A percentile compares a stretch with the other conserved stretches of the same genome.
Evolutionary conservation across 768 basidiomycete genomes (phyloP).

Genomic region (Boletus reticuloceps): DNA sequence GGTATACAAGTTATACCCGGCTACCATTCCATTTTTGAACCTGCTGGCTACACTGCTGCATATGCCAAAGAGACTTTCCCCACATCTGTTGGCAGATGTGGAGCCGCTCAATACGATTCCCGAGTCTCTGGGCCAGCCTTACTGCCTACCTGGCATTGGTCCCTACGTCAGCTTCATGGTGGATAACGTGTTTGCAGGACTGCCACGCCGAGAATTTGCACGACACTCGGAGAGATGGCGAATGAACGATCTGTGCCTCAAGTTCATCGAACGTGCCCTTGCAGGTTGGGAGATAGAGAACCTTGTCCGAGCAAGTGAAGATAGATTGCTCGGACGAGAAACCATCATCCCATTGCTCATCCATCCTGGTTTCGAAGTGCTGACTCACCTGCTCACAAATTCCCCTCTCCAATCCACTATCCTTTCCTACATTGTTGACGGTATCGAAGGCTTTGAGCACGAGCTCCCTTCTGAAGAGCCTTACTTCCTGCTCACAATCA

Average conservation of each 20-base stretch:
- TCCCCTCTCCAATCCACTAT: slow-evolving; percentile 70
- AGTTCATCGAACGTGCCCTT: slow-evolving; percentile 81
- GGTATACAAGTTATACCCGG: too few relatives aligned
- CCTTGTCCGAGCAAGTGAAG: slow-evolving; percentile 55
- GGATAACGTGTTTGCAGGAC: too few relatives aligned
- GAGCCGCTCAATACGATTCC: too few relatives aligned
- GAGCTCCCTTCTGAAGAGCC: slow-evolving; percentile 66
- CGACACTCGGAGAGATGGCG: too few relatives aligned
- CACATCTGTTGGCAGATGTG: too few relatives aligned
- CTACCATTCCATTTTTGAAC: too few relatives aligned
- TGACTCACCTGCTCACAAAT: slow-evolving; percentile 73
- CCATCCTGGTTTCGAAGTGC: slow-evolving; percentile 87
- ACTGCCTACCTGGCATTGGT: too few relatives aligned
- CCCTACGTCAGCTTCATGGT: too few relatives aligned
- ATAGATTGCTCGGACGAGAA: slow-evolving; percentile 50
- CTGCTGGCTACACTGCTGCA: too few relatives aligned
- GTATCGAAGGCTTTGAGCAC: slow-evolving; percentile 72
- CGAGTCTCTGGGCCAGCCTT: too few relatives aligned
- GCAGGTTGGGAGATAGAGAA: slow-evolving; percentile 83
- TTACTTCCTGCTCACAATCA: slow-evolving; percentile 70
- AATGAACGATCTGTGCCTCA: slow-evolving; percentile 80
- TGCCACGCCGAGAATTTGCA: too few relatives aligned
- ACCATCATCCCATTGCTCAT: slow-evolving; percentile 54
- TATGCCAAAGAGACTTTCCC: too few relatives aligned
- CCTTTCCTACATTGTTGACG: slow-evolving; percentile 78